Conservation (phyloP, 345 rosid species). For the Murraya paniculata region DNA sequence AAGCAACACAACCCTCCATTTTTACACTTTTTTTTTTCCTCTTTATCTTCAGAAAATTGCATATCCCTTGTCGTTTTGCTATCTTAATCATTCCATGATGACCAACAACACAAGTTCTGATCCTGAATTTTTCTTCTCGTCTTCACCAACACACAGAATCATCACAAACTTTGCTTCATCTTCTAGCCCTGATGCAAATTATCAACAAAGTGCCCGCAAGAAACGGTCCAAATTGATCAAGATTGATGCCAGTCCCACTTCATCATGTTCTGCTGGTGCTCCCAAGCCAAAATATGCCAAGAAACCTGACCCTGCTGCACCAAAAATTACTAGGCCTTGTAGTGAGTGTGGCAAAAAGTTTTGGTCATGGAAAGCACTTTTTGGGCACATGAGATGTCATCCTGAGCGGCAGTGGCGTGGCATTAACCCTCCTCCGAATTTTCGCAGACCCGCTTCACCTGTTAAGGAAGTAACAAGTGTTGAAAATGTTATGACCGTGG, state of each 20-base stretch:
- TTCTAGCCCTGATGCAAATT: constrained; percentile 19
- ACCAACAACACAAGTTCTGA: constrained; percentile 26
- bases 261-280: constrained; percentile 12
- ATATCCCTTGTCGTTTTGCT: not conserved
- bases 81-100: constrained; percentile 14
- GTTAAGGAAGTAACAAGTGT: not conserved
- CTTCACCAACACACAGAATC: constrained; percentile 20
- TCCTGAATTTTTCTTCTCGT: constrained; percentile 20
- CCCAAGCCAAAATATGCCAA: constrained; percentile 42
- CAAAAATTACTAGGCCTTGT: constrained; percentile 78
- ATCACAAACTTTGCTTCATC: constrained; percentile 30
- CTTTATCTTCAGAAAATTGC: not conserved
- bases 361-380: constrained; percentile 90
- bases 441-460: constrained; percentile 22
- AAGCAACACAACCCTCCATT: constrained; percentile 27
- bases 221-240: constrained; percentile 45
- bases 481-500: constrained; percentile 37
- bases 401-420: constrained; percentile 89
- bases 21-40: constrained; percentile 14
- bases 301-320: constrained; percentile 70
- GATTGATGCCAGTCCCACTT: constrained; percentile 16
- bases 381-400: constrained; percentile 96
- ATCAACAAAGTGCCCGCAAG: constrained; percentile 37
- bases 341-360: constrained; percentile 89
- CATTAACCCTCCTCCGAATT: constrained; percentile 62